phyloP scores from a whole-genome alignment of 1,284 basidiomycete species.

The Malassezia equina region DNA sequence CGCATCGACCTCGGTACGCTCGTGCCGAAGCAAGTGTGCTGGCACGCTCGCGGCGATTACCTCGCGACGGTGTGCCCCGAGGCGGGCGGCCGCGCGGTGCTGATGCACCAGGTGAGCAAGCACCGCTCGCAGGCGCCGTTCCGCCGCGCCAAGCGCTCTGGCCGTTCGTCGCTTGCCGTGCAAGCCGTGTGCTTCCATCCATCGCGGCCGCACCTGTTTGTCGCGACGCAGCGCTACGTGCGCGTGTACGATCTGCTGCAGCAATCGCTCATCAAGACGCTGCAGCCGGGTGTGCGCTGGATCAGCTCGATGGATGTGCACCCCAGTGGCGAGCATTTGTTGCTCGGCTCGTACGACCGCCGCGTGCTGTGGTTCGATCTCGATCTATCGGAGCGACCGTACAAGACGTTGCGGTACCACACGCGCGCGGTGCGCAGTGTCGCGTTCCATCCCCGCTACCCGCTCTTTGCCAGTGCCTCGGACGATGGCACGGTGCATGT shows the following conservation, averaged over 20 bases:
- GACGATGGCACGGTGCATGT: conserved; percentile 95
- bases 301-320: conserved; percentile 94
- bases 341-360: conserved; percentile 93
- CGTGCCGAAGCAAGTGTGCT: conserved; percentile 69
- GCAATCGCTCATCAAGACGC: conserved; percentile 82
- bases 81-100: conserved; percentile 58
- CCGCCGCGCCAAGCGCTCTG: conserved; percentile 67
- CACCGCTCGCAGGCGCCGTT: conserved; percentile 96
- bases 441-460: conserved; percentile 70
- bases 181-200: conserved; percentile 94
- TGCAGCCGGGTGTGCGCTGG: conserved; percentile 88
- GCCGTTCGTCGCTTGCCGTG: conserved; percentile 54
- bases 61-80: conserved; percentile 64
- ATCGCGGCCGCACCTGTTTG: conserved; percentile 85
- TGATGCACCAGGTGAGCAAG: conserved; percentile 88
- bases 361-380: conserved; percentile 98
- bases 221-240: conserved; percentile 95
- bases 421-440: conserved; percentile 79
- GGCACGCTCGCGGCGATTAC: conserved; percentile 94
- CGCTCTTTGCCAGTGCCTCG: conserved; percentile 85
- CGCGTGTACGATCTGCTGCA: conserved; percentile 88
- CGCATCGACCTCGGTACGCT: conserved; percentile 23
- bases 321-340: conserved; percentile 71
- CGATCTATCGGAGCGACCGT: conserved; percentile 87
- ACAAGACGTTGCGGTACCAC: conserved; percentile 94